These are phyloP conservation scores for Ballota nigra DNA, from an alignment of 257 asterid species.

Conservation along the genomic window DNA sequence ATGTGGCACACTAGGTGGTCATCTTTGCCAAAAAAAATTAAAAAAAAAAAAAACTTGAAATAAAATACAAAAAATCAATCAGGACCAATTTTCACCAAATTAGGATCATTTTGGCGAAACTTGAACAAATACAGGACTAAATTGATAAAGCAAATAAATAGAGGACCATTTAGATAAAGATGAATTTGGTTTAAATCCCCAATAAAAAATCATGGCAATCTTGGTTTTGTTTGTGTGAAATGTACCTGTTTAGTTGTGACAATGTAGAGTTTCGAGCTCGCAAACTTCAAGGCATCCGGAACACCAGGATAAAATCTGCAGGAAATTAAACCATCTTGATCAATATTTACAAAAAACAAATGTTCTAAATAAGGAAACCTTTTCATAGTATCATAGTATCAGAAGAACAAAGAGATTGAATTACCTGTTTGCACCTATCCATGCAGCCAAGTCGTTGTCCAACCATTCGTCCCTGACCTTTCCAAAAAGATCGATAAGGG, in stretches of 20 bases:
- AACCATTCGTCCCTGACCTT: slow-evolving; percentile 92
- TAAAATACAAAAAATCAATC: too few species aligned
- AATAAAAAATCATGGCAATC: not conserved
- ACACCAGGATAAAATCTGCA: slow-evolving; percentile 94
- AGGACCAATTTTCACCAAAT: too few species aligned
- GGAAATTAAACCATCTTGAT: slow-evolving; percentile 14
- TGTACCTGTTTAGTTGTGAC: slow-evolving; percentile 91
- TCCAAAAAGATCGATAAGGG: slow-evolving; percentile 74
- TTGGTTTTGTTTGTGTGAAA: not conserved
- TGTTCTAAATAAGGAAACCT: not conserved
- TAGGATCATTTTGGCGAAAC: too few species aligned
- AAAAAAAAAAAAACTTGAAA: too few species aligned
- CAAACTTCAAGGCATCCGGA: slow-evolving; percentile 87
- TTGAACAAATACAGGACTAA: too few species aligned
- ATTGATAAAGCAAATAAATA: too few species aligned
- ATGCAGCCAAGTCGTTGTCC: slow-evolving; percentile 63
- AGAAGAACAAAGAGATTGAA: not conserved
- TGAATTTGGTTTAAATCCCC: too few species aligned
- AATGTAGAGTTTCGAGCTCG: slow-evolving; percentile 85
- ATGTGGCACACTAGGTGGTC: too few species aligned
- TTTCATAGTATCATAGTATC: not conserved
- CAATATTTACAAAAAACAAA: not conserved
- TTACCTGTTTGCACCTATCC: slow-evolving; percentile 90
- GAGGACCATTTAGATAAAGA: too few species aligned
- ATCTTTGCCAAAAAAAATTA: too few species aligned